These are phyloP conservation scores for Barnettozyma californica DNA, from an alignment of 805 yeast species.

Conservation along the genomic window DNA sequence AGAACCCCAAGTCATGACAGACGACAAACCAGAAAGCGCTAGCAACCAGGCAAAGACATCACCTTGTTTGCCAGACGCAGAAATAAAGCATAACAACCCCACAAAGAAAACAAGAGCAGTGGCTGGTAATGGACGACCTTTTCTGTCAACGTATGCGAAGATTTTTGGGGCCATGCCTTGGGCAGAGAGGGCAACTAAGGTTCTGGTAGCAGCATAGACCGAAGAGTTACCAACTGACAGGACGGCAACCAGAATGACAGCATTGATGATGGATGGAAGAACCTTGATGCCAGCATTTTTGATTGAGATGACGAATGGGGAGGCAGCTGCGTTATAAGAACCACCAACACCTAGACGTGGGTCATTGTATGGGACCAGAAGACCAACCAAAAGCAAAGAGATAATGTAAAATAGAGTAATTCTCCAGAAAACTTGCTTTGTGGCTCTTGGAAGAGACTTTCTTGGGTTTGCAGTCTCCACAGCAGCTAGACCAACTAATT, in stretches of 20 bases:
- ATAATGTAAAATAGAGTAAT: slow-evolving; percentile 54
- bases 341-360: slow-evolving; percentile 47
- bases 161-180: slow-evolving; percentile 47
- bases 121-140: slow-evolving; percentile 52
- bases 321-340: slow-evolving; percentile 51
- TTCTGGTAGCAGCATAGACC: slow-evolving; percentile 51
- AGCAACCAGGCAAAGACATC: slow-evolving; percentile 69
- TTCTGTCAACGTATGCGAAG: slow-evolving; percentile 41
- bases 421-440: slow-evolving; percentile 44
- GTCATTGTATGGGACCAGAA: slow-evolving; percentile 52
- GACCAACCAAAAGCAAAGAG: slow-evolving; percentile 53
- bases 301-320: slow-evolving; percentile 63
- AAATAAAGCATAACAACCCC: slow-evolving; percentile 56
- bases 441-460: slow-evolving; percentile 53
- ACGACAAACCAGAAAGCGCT: slow-evolving; percentile 69
- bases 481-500: slow-evolving; percentile 48
- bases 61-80: slow-evolving; percentile 52
- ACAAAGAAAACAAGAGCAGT: slow-evolving; percentile 36
- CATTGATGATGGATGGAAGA: slow-evolving; percentile 58
- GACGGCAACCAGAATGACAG: slow-evolving; percentile 55
- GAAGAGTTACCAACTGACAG: slow-evolving; percentile 43
- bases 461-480: slow-evolving; percentile 55
- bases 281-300: slow-evolving; percentile 54
- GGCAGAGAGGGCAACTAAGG: slow-evolving; percentile 45
- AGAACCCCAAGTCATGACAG: slow-evolving; percentile 78